Percentiles rank a stretch among this genome's conserved stretches.
These are phyloP conservation scores for Plasmodium coatneyi DNA, from an alignment of 169 alveolate genomes.

Conservation along the genomic window DNA sequence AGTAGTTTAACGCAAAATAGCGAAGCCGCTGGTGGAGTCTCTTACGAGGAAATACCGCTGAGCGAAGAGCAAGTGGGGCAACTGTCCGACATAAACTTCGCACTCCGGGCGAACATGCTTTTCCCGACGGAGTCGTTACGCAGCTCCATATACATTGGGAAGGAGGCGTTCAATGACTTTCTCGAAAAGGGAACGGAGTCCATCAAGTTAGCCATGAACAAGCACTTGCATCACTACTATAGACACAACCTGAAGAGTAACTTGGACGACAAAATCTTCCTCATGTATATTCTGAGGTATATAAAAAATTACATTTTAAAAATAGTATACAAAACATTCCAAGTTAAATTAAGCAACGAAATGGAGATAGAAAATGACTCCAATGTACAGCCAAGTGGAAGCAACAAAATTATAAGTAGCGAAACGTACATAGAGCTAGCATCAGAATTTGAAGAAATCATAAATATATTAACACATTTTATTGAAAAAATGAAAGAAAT, in stretches of 20 bases:
- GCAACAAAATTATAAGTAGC: conserved; percentile 15
- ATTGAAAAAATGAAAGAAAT: conserved; percentile 28
- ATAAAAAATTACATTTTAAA: conserved; percentile 40
- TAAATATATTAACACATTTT: conserved; percentile 39
- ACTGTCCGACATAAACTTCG: conserved; percentile 4
- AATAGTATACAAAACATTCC: conserved; percentile 57
- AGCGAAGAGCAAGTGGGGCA: conserved; percentile 24
- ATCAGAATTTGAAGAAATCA: conserved; percentile 60
- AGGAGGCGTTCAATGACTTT: conserved; percentile 63
- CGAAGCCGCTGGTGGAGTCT: neutral
- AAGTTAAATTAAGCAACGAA: conserved; percentile 36
- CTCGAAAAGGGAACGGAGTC: conserved; percentile 49
- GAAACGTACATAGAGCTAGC: conserved; percentile 33
- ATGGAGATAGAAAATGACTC: conserved; percentile 58
- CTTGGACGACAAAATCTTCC: conserved; percentile 47
- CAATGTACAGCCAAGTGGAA: neutral
- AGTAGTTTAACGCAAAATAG: neutral
- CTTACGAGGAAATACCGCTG: neutral
- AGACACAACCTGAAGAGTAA: conserved; percentile 15
- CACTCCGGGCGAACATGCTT: conserved; percentile 25
- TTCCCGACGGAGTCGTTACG: conserved; percentile 26
- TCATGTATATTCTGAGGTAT: conserved; percentile 59
- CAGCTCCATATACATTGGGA: conserved; percentile 50
- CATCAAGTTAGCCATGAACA: conserved; percentile 28
- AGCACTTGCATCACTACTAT: conserved; percentile 49